These are phyloP conservation scores for Verticillium albo-atrum DNA, from an alignment of 2,329 filamentous ascomycete species.

Conservation along the genomic window DNA sequence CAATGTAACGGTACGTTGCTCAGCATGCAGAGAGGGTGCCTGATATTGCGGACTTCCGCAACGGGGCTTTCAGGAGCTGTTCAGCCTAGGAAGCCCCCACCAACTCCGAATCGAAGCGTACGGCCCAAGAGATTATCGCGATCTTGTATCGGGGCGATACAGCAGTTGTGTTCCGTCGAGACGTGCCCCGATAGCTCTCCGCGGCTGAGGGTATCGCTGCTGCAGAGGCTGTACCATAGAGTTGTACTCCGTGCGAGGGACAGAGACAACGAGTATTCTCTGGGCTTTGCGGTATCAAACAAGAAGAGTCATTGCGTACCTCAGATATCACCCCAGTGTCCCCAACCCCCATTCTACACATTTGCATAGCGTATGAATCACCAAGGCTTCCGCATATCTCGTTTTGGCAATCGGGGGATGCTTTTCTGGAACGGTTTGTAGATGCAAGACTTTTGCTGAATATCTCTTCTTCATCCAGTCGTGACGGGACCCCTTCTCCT, in stretches of 20 bases:
- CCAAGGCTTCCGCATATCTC: background rate
- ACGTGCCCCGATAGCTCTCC: too few species aligned
- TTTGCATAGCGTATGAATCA: background rate
- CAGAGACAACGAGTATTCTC: too few species aligned
- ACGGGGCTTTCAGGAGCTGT: background rate
- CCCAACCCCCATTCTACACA: too few species aligned
- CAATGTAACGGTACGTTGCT: background rate
- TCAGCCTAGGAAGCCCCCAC: background rate
- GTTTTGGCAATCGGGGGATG: background rate
- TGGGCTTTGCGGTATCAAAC: too few species aligned
- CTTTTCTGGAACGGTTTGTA: background rate
- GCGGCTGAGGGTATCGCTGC: too few species aligned
- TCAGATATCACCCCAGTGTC: too few species aligned
- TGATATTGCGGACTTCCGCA: background rate
- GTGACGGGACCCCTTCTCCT: background rate
- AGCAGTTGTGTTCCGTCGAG: too few species aligned
- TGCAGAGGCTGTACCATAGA: too few species aligned
- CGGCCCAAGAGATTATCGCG: too few species aligned
- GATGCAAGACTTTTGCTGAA: background rate
- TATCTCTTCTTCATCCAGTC: background rate
- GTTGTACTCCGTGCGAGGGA: too few species aligned
- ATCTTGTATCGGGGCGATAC: too few species aligned
- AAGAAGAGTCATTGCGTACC: too few species aligned
- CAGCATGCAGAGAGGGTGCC: background rate
- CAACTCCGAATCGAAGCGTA: background rate